A percentile compares a stretch with the other conserved stretches of the same genome.
These are phyloP conservation scores for Quercus phellos DNA, from an alignment of 331 rosid genomes.

Conservation along the genomic window DNA sequence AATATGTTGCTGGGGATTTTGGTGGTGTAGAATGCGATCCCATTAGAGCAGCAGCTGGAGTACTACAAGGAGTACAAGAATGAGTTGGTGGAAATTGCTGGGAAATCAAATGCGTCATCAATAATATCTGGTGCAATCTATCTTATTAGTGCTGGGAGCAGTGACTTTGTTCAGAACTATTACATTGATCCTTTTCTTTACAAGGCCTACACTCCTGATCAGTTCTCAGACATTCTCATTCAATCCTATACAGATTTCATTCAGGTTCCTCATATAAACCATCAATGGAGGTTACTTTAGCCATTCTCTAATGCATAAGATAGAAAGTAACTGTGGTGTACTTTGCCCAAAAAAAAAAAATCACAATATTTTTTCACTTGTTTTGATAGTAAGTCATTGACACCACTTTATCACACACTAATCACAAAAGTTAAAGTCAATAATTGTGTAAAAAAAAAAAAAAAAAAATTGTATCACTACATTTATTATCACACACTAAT, in stretches of 20 bases:
- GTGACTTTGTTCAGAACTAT: slow-evolving; percentile 63
- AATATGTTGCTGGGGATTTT: background rate
- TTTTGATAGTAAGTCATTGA: no score
- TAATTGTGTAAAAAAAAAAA: no score
- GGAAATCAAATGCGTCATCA: slow-evolving; percentile 37
- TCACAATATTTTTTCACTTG: no score
- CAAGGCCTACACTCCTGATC: slow-evolving; percentile 27
- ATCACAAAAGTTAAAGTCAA: no score
- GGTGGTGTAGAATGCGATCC: slow-evolving; percentile 43
- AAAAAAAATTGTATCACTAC: no score
- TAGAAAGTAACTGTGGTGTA: background rate
- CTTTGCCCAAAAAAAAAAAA: no score
- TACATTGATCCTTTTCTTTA: slow-evolving; percentile 46
- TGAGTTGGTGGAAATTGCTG: slow-evolving; percentile 36
- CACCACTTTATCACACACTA: no score
- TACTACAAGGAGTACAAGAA: slow-evolving; percentile 50
- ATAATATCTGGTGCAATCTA: slow-evolving; percentile 48
- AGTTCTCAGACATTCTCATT: slow-evolving; percentile 44
- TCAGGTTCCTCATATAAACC: slow-evolving; percentile 28
- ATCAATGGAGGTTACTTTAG: background rate
- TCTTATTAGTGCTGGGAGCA: slow-evolving; percentile 40
- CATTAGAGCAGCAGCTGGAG: slow-evolving; percentile 46
- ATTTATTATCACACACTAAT: no score
- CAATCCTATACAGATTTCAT: slow-evolving; percentile 31
- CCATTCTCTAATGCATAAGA: background rate